Conservation (phyloP, 345 rosid genomes). For the Gossypium sturtianum region DNA sequence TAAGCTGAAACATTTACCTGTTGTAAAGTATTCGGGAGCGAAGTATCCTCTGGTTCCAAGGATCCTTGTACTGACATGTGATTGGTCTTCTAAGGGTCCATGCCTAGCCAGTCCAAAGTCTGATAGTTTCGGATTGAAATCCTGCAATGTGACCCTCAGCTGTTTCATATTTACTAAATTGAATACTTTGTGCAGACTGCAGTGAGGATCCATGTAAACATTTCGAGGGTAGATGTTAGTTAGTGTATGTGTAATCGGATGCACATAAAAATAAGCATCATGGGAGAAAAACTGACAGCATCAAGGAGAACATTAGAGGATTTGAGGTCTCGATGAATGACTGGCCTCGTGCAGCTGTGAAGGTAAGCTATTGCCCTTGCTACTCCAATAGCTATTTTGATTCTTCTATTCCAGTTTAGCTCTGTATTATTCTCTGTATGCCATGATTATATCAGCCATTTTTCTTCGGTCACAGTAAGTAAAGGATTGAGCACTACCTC, state of each 20-base stretch:
- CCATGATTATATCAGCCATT: not conserved
- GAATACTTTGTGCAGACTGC: not conserved
- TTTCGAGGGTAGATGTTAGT: not conserved
- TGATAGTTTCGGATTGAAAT: constrained; percentile 40
- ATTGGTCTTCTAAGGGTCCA: constrained; percentile 35
- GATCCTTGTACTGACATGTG: constrained; percentile 23
- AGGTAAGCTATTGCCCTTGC: constrained; percentile 46
- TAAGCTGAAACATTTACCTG: constrained; percentile 23
- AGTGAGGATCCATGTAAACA: not conserved
- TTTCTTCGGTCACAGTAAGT: not conserved
- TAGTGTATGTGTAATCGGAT: not conserved
- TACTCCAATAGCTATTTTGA: constrained; percentile 42
- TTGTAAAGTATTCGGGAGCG: constrained; percentile 43
- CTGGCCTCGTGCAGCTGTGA: constrained; percentile 24
- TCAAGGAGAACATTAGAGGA: constrained; percentile 41
- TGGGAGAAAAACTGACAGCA: constrained; percentile 16
- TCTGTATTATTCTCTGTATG: constrained; percentile 21
- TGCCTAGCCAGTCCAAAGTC: constrained; percentile 49
- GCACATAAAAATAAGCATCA: not conserved
- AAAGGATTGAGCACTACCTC: constrained; percentile 21
- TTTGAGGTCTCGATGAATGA: constrained; percentile 51
- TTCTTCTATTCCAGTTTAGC: constrained; percentile 36
- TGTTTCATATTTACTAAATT: not conserved
- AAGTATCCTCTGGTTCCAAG: constrained; percentile 44
- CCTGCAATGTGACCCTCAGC: constrained; percentile 25